Evolutionary conservation across 2,329 filamentous ascomycete species (phyloP).

Genomic region (Akanthomyces dipterigenus): DNA sequence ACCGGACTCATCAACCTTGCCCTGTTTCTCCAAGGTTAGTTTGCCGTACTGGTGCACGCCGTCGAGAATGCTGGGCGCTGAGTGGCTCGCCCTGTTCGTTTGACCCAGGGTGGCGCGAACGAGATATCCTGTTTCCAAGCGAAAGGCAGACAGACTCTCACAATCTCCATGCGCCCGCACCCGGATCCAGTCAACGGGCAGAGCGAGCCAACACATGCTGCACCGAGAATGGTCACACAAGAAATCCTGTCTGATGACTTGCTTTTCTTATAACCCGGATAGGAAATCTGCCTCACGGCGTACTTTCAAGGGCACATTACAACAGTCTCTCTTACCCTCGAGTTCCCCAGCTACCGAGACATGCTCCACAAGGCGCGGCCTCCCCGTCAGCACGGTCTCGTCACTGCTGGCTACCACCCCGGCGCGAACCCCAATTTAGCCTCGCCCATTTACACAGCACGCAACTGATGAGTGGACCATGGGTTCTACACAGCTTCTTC

Average conservation of each 20-base stretch:
- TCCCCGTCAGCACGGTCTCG: constrained; percentile 1
- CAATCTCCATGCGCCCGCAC: background rate
- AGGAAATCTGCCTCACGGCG: background rate
- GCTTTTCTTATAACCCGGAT: background rate
- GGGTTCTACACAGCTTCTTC: background rate
- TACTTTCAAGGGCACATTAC: background rate
- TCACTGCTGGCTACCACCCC: background rate
- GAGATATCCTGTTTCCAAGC: no score
- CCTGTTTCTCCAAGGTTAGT: no score
- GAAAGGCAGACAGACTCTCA: no score
- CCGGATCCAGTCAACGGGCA: background rate
- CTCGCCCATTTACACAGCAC: background rate
- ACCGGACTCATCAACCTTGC: no score
- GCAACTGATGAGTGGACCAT: background rate
- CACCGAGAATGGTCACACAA: background rate
- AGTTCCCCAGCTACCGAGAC: background rate
- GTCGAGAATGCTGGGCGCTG: no score
- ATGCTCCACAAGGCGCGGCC: background rate
- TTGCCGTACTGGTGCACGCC: no score
- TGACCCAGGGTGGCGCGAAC: no score
- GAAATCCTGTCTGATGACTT: background rate
- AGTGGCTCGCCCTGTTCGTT: no score
- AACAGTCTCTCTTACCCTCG: background rate
- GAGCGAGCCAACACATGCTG: background rate
- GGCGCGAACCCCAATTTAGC: background rate